Evolutionary conservation across 192 early-diverging fungal genomes (phyloP), one percentile per base, ranked within the genome.

Genomic region (Backusella psychrophila): DNA sequence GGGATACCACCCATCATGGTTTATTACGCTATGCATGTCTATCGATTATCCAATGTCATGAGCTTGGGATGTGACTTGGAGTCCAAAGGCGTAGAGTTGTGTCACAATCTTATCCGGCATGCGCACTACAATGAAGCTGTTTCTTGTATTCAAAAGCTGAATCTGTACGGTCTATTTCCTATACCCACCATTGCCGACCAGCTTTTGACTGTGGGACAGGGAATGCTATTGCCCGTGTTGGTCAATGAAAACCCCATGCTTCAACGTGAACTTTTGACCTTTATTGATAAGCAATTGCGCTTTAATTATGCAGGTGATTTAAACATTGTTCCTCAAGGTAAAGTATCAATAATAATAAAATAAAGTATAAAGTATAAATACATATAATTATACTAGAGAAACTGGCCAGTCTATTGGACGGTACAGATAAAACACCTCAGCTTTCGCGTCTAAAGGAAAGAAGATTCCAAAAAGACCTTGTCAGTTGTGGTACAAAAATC

Each of bases 381-480:
- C 7, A 69, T 69, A 34, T 21, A 73, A 63, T 33, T 33, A 73
- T 26, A 12, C 6, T 63, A 63, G 56, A 63, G 23, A 63, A 63
- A 23, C 4, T 63, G 23, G 56, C 56, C 26, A 34, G 41, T 46
- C 11, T 19, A 49, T 53, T 34, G 42, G 29, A 41, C 15, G 41
- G 42, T 21, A 6, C 19, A 5, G 26, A 67, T 49, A 49, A 67
- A 35, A 65, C 65, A 46, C 66, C 49, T 23, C 77, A 75, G 14
- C 34, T 78, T 12, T 23, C 35, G 4, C 63, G 72, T 12, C 21
- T 82, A 17, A 66, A 71, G 19, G 81, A 82, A 49, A 21, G 81
- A 52, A 70, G 71, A 17, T 73, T 76, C 21, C 81, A 82, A 72
- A 82, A 78, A 31, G 77, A 78, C 23, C 66, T 82, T n/a, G 70